Percentiles rank a stretch among this genome's conserved stretches.
phyloP scores from a whole-genome alignment of 257 asterid species.

The Petunia secreta region DNA sequence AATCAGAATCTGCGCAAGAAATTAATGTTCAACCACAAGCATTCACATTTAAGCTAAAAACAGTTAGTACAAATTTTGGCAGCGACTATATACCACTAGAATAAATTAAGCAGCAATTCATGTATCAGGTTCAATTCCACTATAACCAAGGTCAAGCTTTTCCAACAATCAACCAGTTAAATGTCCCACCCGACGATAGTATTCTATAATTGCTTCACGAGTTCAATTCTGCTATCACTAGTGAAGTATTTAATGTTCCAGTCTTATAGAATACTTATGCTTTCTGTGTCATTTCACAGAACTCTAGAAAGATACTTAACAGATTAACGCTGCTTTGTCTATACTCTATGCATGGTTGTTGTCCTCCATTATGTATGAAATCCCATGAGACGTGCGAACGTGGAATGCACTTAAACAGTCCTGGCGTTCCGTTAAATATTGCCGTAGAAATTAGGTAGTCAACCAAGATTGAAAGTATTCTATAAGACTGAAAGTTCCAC shows the following conservation, averaged over 20 bases:
- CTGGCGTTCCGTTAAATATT: too few relatives aligned
- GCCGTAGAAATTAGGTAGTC: too few relatives aligned
- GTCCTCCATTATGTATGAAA: too few relatives aligned
- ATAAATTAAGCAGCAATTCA: not conserved
- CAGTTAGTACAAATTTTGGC: not conserved
- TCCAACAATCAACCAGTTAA: not conserved
- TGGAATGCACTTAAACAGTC: too few relatives aligned
- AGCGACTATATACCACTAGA: conserved; percentile 80
- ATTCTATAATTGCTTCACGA: not conserved
- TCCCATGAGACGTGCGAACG: too few relatives aligned
- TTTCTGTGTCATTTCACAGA: too few relatives aligned
- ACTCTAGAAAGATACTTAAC: too few relatives aligned
- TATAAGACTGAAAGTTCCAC: not conserved
- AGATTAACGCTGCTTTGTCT: too few relatives aligned
- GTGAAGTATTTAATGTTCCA: not conserved
- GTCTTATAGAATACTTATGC: too few relatives aligned
- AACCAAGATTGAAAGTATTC: not conserved
- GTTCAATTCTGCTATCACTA: not conserved
- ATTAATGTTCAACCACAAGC: conserved; percentile 31
- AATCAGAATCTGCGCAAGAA: conserved; percentile 84
- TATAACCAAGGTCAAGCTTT: not conserved
- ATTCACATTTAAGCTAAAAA: conserved; percentile 9
- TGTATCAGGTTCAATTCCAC: not conserved
- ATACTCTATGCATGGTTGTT: too few relatives aligned
- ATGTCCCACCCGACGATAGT: not conserved